Conservation (phyloP, 2,329 filamentous ascomycete species). For the Arthrobotrys megalospora region DNA sequence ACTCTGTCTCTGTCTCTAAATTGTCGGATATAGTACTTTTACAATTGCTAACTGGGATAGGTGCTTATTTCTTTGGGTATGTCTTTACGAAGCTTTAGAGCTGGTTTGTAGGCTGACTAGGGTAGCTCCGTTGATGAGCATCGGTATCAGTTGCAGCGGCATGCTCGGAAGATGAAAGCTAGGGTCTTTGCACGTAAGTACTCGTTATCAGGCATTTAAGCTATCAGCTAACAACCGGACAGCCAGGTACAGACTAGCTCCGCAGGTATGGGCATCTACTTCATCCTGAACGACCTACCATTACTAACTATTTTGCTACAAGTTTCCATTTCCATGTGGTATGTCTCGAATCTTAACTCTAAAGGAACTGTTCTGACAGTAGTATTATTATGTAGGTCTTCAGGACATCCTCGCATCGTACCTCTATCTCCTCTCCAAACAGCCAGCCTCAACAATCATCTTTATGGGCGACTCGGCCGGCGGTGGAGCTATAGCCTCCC, state of each 20-base stretch:
- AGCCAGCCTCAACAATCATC: constrained; percentile 85
- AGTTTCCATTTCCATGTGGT: constrained; percentile 91
- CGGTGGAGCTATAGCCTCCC: constrained; percentile 86
- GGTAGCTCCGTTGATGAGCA: constrained; percentile 89
- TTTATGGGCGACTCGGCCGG: constrained; percentile 94
- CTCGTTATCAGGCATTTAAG: not conserved
- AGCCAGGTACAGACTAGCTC: constrained; percentile 85
- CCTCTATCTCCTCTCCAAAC: constrained; percentile 81
- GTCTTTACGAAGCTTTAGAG: not conserved
- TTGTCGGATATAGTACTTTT: constrained; percentile 11
- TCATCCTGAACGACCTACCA: not conserved
- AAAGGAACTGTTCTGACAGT: constrained; percentile 20
- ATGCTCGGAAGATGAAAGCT: constrained; percentile 93
- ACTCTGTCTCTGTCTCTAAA: not conserved
- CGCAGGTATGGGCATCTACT: constrained; percentile 32
- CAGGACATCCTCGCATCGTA: constrained; percentile 93
- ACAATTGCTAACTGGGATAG: not conserved
- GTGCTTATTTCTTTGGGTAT: constrained; percentile 59
- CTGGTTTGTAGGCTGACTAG: constrained; percentile 4
- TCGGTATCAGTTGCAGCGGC: constrained; percentile 96
- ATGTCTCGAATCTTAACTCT: not conserved
- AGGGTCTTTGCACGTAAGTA: constrained; percentile 79
- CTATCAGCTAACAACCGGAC: constrained; percentile 17
- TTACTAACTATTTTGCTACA: constrained; percentile 68
- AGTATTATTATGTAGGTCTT: constrained; percentile 68